Base-by-base conservation (phyloP, 2,329 filamentous ascomycete species). In the Aspergillus nomiae region DNA sequence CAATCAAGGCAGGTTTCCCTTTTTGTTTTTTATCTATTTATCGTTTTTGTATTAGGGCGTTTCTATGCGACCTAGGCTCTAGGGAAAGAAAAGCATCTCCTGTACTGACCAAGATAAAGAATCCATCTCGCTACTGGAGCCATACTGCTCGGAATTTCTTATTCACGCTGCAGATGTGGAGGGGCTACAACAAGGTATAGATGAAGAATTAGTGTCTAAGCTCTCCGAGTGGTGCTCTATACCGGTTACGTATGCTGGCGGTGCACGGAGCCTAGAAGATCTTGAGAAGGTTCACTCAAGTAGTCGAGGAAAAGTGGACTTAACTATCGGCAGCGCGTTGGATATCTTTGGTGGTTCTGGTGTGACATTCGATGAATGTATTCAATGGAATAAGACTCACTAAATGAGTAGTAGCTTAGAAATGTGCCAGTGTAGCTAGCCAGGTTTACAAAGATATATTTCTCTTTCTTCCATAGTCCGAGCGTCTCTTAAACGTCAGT, bases 91-190 rank as follows among this genome's bases (percentile, higher is more conserved):
- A 14, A 24, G 21, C n/a, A 11, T 38, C 16, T 48, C 8, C 19
- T n/a, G 32, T 32, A 54, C 58, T 73, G 21, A 72, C 58, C 8
- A 9, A n/a, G 41, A 58, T 6, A 24, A 72, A 96, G 94, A 91
- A 68, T 91, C 91, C 6, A 96, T 98, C 73, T 83, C 85, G 61
- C 81, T 87, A 46, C 86, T 98, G 28, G 92, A 97, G 73, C 93
- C 93, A 7, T 95, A 95, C 79, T 98, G 95, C 82, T 92, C 91
- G 65, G 95, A 99, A 77, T 98, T 99, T 74, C 86, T 99, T 59
- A 95, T 99, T 74, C 95, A 99, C 76, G 95, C 95, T 19, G 95
- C 95, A 48, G 95, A 99, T 77, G 95, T 97, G 67, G 95, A 99
- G 80, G 95, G 95, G 14, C 83, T 98, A 50, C 95, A 98, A 77